Evolutionary conservation across 2,329 filamentous ascomycete genomes (phyloP).

Genomic region (Aureobasidium sp.): DNA sequence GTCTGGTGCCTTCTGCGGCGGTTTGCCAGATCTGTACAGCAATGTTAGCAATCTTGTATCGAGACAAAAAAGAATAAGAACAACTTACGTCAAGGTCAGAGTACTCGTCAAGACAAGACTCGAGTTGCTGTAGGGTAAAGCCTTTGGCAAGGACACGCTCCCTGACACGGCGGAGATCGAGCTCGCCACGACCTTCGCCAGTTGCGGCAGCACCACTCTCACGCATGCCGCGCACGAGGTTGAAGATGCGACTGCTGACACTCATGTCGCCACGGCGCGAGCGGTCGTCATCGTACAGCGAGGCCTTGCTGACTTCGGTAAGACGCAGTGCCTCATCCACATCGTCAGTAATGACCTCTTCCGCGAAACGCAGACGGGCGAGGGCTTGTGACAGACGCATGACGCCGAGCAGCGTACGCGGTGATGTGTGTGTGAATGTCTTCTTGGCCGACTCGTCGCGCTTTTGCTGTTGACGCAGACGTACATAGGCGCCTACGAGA

Average conservation of each 20-base stretch:
- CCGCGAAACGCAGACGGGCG: slow-evolving; percentile 82
- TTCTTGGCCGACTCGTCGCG: slow-evolving; percentile 85
- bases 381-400: slow-evolving; percentile 90
- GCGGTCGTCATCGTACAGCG: slow-evolving; percentile 65
- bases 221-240: slow-evolving; percentile 80
- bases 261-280: slow-evolving; percentile 61
- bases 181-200: slow-evolving; percentile 66
- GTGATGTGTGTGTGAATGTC: slow-evolving; percentile 89
- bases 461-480: slow-evolving; percentile 85
- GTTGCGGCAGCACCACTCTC: slow-evolving; percentile 77
- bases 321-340: slow-evolving; percentile 91
- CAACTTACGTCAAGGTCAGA: slow-evolving; percentile 76
- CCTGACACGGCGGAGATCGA: slow-evolving; percentile 81
- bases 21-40: slow-evolving; percentile 47
- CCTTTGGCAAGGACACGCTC: slow-evolving; percentile 92
- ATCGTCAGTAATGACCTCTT: slow-evolving; percentile 79
- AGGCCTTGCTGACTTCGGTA: slow-evolving; percentile 89
- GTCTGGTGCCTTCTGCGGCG: slow-evolving; percentile 45
- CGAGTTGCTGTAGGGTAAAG: slow-evolving; percentile 91
- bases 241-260: slow-evolving; percentile 85
- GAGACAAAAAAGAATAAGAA: neutral
- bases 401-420: slow-evolving; percentile 86
- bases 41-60: slow-evolving; percentile 26
- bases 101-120: slow-evolving; percentile 82
- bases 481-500: slow-evolving; percentile 93